A percentile compares a stretch with the other conserved stretches of the same genome.
These are phyloP conservation scores for Ophiostoma montium DNA, from an alignment of 2,329 filamentous ascomycete species.

Conservation along the genomic window DNA sequence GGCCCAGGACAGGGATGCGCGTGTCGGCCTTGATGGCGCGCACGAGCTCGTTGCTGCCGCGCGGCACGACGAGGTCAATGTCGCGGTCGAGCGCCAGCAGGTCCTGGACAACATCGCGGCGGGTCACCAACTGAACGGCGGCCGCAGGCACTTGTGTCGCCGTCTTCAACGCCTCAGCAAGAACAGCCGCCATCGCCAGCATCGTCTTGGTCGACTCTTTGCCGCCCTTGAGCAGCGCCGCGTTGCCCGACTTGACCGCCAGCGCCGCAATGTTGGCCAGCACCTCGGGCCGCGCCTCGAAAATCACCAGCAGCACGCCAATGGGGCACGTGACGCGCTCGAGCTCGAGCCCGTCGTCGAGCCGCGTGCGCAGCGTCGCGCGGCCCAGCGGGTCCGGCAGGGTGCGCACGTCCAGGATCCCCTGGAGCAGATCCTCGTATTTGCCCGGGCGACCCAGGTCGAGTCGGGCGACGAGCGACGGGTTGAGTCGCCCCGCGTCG, in stretches of 20 bases:
- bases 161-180: constrained; percentile 74
- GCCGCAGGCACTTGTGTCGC: constrained; percentile 69
- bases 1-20: constrained; percentile 88
- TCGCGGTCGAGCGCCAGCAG: constrained; percentile 74
- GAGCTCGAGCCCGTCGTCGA: constrained; percentile 75
- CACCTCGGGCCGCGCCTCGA: constrained; percentile 93
- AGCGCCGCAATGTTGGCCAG: constrained; percentile 96
- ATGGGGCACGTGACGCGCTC: constrained; percentile 89
- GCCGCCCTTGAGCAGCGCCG: constrained; percentile 91
- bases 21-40: constrained; percentile 81
- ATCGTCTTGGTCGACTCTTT: constrained; percentile 97
- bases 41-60: constrained; percentile 82
- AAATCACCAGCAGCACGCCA: constrained; percentile 94
- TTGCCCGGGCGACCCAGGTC: constrained; percentile 80
- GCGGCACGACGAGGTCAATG: constrained; percentile 90
- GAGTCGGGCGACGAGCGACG: constrained; percentile 74
- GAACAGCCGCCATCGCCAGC: constrained; percentile 71
- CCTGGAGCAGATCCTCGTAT: constrained; percentile 95
- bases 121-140: constrained; percentile 87
- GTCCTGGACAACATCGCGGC: constrained; percentile 76
- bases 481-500: constrained; percentile 59
- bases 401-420: constrained; percentile 74
- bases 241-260: constrained; percentile 93
- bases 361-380: constrained; percentile 65
- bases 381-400: constrained; percentile 83